Evolutionary conservation across 345 rosid species (phyloP).

Genomic region (Aethionema arabicum): DNA sequence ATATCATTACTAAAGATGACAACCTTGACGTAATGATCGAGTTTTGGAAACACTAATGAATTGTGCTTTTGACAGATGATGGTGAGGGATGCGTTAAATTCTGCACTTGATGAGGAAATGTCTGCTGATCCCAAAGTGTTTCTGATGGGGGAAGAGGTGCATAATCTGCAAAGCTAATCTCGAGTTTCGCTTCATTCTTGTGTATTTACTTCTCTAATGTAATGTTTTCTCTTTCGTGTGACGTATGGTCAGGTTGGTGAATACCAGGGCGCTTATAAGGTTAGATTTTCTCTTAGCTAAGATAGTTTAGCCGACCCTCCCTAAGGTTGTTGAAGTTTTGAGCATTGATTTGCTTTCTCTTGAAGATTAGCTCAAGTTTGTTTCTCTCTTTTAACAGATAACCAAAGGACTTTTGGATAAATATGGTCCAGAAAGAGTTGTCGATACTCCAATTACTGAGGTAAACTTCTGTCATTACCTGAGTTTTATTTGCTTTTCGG

Average conservation of each 20-base stretch:
- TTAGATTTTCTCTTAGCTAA: slow-evolving; percentile 31
- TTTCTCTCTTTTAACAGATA: slow-evolving; percentile 34
- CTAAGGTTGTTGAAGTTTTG: no score
- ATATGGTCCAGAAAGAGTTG: slow-evolving; percentile 87
- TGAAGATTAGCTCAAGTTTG: no score
- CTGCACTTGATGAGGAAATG: slow-evolving; percentile 83
- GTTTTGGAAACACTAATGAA: background rate
- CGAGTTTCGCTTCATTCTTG: background rate
- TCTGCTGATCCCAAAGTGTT: slow-evolving; percentile 76
- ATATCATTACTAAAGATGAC: background rate
- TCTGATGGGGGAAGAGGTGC: slow-evolving; percentile 85
- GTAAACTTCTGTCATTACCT: slow-evolving; percentile 26
- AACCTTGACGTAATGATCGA: background rate
- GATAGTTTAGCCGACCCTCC: no score
- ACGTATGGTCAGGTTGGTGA: slow-evolving; percentile 66
- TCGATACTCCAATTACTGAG: slow-evolving; percentile 93
- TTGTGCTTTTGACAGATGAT: slow-evolving; percentile 41
- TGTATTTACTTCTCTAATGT: background rate
- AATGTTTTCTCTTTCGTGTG: background rate
- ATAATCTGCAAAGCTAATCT: background rate
- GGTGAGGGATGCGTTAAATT: slow-evolving; percentile 62
- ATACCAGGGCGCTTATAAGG: slow-evolving; percentile 92
- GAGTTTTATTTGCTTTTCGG: no score
- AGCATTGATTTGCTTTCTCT: no score
- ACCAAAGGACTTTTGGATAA: slow-evolving; percentile 57